phyloP scores from a whole-genome alignment of 768 basidiomycete species.

The Pisolithus marmoratus region DNA sequence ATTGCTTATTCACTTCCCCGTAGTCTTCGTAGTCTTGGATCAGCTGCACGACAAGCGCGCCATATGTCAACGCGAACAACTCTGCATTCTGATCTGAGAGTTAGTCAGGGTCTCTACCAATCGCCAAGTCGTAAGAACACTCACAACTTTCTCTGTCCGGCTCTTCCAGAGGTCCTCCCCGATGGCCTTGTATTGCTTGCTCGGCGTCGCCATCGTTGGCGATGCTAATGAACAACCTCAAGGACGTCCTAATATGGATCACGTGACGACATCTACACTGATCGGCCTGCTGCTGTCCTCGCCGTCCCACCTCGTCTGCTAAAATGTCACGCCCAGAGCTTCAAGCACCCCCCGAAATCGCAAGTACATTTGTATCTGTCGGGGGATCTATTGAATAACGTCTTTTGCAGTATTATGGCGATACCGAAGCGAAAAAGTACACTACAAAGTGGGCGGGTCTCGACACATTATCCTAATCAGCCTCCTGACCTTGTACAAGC shows the following conservation, averaged over 20 bases:
- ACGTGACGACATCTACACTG: conserved; percentile 12
- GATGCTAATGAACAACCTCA: conserved; percentile 1
- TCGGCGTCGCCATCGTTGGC: conserved; percentile 57
- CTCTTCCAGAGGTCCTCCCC: conserved; percentile 97
- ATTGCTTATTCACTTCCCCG: conserved; percentile 88
- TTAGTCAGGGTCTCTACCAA: conserved; percentile 7
- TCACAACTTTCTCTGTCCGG: conserved; percentile 89
- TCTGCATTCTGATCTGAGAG: conserved; percentile 78
- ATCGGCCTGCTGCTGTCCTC: not conserved
- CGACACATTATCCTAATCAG: not conserved
- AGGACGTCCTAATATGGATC: conserved; percentile 7
- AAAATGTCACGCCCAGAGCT: conserved; percentile 80
- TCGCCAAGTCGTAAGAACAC: conserved; percentile 28
- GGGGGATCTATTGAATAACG: not conserved
- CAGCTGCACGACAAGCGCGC: conserved; percentile 94
- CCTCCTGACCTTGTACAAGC: conserved; percentile 38
- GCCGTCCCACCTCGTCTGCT: not conserved
- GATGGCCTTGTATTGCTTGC: conserved; percentile 81
- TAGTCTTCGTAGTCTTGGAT: conserved; percentile 99
- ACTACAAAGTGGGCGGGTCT: conserved; percentile 70
- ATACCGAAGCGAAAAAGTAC: conserved; percentile 92
- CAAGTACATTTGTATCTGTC: conserved; percentile 33
- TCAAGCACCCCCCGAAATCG: conserved; percentile 87
- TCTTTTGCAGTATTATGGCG: conserved; percentile 83
- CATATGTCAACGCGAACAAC: conserved; percentile 94